A percentile compares a stretch with the other conserved stretches of the same genome.
These are phyloP conservation scores for Digitaria exilis DNA, from an alignment of 202 grass and related monocot genomes.

Conservation along the genomic window DNA sequence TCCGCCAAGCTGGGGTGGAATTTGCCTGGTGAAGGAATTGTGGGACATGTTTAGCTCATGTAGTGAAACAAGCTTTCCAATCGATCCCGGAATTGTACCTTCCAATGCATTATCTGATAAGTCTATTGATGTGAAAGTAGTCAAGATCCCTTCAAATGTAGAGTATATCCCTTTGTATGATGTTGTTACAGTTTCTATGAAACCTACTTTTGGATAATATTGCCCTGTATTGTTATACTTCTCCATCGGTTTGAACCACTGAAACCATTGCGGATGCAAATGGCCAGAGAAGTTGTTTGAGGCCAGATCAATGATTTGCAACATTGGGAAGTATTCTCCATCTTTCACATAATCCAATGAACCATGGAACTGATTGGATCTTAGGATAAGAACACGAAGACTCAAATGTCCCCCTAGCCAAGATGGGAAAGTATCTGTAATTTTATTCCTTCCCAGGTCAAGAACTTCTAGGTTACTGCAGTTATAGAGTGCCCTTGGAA, in stretches of 20 bases:
- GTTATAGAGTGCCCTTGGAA: constrained; percentile 40
- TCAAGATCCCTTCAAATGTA: constrained; percentile 47
- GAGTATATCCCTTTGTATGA: constrained; percentile 37
- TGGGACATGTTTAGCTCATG: constrained; percentile 47
- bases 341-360: background rate
- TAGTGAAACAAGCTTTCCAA: constrained; percentile 52
- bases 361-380: constrained; percentile 37
- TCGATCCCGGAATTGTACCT: constrained; percentile 46
- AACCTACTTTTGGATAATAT: background rate
- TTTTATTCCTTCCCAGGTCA: constrained; percentile 59
- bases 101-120: constrained; percentile 56
- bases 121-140: constrained; percentile 52
- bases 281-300: background rate
- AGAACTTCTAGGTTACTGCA: constrained; percentile 34
- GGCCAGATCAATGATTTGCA: constrained; percentile 16
- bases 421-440: constrained; percentile 51
- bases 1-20: constrained; percentile 46
- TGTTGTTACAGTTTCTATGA: constrained; percentile 37
- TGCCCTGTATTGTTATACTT: background rate
- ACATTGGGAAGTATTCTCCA: background rate
- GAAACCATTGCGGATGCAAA: constrained; percentile 9
- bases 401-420: constrained; percentile 21
- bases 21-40: constrained; percentile 44
- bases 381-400: constrained; percentile 25
- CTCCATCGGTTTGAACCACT: background rate